Base-by-base conservation (phyloP, 805 yeast species). In the Starmerella stigmatis region DNA sequence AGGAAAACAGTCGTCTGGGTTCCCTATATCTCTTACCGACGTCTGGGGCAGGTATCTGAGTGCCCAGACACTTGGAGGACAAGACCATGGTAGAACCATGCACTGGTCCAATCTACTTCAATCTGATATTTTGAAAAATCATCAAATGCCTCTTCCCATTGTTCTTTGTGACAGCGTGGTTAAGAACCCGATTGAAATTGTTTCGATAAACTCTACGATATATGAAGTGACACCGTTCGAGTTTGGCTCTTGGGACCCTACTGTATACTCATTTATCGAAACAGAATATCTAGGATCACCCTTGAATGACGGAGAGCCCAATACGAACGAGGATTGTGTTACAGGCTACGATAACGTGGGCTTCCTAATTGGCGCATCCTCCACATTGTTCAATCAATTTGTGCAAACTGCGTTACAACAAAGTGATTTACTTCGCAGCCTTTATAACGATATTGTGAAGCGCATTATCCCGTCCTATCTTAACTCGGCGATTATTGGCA, bases 241-340 rank as follows among this genome's bases (percentile, higher is more conserved):
- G 58, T 64, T 86, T 57, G 96, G 96, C 11, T 78, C 94, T 4
- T 86, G 94, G 94, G 96, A 86, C 58, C 81, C 85, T 10, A 67
- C 80, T 1, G 64, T 83, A 43, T 69, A 72, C 45, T 65, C 81
- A 2, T 86, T 86, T 62, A 68, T 38, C 5, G 26, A 27, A 2
- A 38, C 41, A 4, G 6, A n/a, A 11, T 38, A 27, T 12, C 25
- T 38, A 4, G 41, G 41, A 9, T 71, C 94, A 1, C 62, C 71
- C 19, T 71, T 81, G 28, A 56, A 68, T 21, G 69, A 76, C 49
- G 95, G 95, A 32, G 51, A 58, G 17, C 79, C 85, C 9, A 56
- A 57, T 5, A 55, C 60, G 15, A 62, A 62, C 32, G 57, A 60
- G 9, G 25, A 23, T 10, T 86, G 95, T 64, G 64, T 74, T 47